Base-by-base conservation (phyloP, 768 basidiomycete genomes). In the Roridomyces roridus region DNA sequence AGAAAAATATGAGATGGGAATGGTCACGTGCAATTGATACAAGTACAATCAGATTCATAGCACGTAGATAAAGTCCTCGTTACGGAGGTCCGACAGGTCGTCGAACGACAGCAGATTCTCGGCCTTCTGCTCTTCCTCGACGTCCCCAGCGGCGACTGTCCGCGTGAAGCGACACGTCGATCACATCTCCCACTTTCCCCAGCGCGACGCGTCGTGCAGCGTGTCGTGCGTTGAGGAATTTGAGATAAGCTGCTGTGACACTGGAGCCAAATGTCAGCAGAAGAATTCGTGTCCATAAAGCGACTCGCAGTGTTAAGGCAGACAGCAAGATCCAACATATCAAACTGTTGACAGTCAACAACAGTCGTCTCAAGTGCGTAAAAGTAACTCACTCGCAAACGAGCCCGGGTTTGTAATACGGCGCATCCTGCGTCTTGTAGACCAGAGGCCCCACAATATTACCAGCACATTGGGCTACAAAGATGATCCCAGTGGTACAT, bases 401-500 rank as follows among this genome's bases (percentile, higher is more conserved):
- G 6, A 80, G 68, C 7, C 79, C 80, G 15, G 69, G 71, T 46
- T 67, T 71, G 65, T 80, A 80, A 49, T 59, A 70, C 23, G 77
- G 70, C 44, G 72, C 73, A 51, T 79, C 70, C 46, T 70, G 65
- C 12, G 75, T 69, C 28, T 66, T 68, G 64, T 77, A 76, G 21
- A 79, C 59, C 10, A 76, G 54, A 45, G 76, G 70, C n/a, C 77
- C 71, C 37, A 74, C 68, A 52, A 75, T 73, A 59, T 80, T 80
- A 17, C 79, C 80, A 12, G 72, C 76, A 42, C 78, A 80, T 52
- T 78, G 75, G 3, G 75, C 80, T n/a, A 77, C 71, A 56, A 80
- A 80, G 54, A 77, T 70, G 8, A 79, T 57, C 3, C 77, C 78
- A 23, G 79, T 80, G 6, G 74, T 76, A 46, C 74, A 70, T 1